These are phyloP conservation scores for Leptographium galeiforme DNA, from an alignment of 2,329 filamentous ascomycete genomes.

Conservation along the genomic window DNA sequence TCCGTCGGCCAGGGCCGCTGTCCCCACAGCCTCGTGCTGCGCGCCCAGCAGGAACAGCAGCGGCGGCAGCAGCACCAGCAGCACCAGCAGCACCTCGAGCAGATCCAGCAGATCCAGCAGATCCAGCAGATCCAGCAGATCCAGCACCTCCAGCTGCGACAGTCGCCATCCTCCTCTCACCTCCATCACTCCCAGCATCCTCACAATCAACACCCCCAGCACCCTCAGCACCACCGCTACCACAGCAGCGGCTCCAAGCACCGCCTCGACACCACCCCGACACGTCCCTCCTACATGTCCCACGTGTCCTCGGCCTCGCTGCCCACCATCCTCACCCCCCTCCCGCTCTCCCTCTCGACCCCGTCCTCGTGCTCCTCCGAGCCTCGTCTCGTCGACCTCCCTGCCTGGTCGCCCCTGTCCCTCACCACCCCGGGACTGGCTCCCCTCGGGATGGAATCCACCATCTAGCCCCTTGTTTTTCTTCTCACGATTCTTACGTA, in stretches of 20 bases:
- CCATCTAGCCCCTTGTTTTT: slow-evolving; percentile 2
- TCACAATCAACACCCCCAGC: not conserved
- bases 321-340: not conserved
- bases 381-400: slow-evolving; percentile 5
- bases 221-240: not conserved
- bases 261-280: not conserved
- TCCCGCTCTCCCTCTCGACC: not conserved
- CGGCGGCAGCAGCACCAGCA: not conserved
- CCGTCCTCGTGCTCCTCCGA: not conserved
- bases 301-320: not conserved
- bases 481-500: not conserved
- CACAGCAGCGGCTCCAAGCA: not conserved
- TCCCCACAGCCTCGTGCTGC: slow-evolving; percentile 23
- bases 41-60: not conserved
- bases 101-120: not conserved
- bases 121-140: not conserved
- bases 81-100: not conserved
- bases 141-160: too few relatives aligned
- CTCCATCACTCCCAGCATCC: not conserved
- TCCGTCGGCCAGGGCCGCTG: slow-evolving; percentile 40
- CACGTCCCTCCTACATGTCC: not conserved
- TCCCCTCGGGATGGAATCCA: slow-evolving; percentile 9
- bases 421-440: slow-evolving; percentile 4
- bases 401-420: slow-evolving; percentile 6
- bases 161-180: not conserved